Evolutionary conservation across 139 green algal genomes (phyloP), one percentile per base, ranked within the genome.

Genomic region (Chlamydomonas incerta): DNA sequence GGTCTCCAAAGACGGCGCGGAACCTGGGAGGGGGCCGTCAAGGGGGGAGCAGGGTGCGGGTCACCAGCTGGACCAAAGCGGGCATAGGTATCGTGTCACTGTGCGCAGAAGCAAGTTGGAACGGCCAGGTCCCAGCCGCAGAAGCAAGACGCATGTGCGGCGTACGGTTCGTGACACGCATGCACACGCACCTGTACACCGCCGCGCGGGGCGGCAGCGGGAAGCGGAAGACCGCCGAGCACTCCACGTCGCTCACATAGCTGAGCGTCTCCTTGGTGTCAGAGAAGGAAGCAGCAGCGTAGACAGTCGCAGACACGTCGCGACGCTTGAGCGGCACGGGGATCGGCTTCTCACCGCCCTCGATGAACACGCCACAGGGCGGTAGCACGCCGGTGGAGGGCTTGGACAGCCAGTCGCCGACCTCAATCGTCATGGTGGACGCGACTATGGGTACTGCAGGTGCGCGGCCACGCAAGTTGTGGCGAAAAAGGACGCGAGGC

Each of bases 211-310:
- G 62, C 28, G 87, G 87, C 58, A 90, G 41, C 11, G 87, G 87
- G 69, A 90, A 90, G 0, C 66, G 47, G 76, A 90, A 90, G 13
- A 52, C 62, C 1, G 65, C 87, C 8, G 67, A 82, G 74, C 81
- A 87, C 74, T 88, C 87, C 6, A 72, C 74, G 37, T 82, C 67
- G 73, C 29, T 50, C 9, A 82, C 21, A 34, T 88, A 90, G 13
- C n/a, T 72, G 0, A 88, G 60, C 57, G 58, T 63, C 69, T 90
- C 87, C 15, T 52, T 86, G 6, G 81, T 75, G 72, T 90, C 81
- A 1, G 69, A 52, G 33, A 88, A 79, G 4, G 8, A 47, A 4
- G 65, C 50, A 14, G 66, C 58, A 3, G 80, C 79, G 37, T 82
- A 71, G 23, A 90, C 33, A 8, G 31, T 74, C 3, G 76, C 85